Evolutionary conservation across 1,139 yeast species (phyloP).

Genomic region (Kluyveromyces marxianus): DNA sequence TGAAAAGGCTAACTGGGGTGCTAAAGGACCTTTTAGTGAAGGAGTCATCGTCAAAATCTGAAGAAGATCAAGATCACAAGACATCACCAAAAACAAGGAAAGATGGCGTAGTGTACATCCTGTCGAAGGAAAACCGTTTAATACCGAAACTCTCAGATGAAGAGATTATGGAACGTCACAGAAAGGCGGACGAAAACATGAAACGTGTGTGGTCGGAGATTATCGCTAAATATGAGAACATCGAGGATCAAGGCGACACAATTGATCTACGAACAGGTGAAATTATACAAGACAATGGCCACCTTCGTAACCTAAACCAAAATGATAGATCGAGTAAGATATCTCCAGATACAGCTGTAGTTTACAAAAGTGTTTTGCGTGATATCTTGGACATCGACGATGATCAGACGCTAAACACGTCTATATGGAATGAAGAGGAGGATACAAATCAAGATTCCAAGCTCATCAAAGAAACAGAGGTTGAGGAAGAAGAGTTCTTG

Average conservation of each 20-base stretch:
- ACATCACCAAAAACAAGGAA: background rate
- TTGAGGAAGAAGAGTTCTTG: slow-evolving; percentile 4
- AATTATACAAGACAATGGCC: slow-evolving; percentile 57
- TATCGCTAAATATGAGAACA: slow-evolving; percentile 44
- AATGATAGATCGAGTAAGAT: no score
- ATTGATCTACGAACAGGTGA: slow-evolving; percentile 57
- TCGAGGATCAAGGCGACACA: slow-evolving; percentile 58
- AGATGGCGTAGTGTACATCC: slow-evolving; percentile 22
- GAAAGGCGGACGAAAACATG: slow-evolving; percentile 34
- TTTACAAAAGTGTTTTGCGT: slow-evolving; percentile 16
- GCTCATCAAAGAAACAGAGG: slow-evolving; percentile 1
- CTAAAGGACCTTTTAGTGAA: slow-evolving; percentile 16
- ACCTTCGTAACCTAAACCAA: slow-evolving; percentile 33
- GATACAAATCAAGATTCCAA: slow-evolving; percentile 9
- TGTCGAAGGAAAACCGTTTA: slow-evolving; percentile 27
- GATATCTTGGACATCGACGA: slow-evolving; percentile 18
- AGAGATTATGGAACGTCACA: slow-evolving; percentile 28
- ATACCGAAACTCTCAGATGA: slow-evolving; percentile 30
- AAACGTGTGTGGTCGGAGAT: slow-evolving; percentile 45
- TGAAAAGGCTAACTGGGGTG: slow-evolving; percentile 21
- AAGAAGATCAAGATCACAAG: background rate
- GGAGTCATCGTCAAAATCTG: background rate
- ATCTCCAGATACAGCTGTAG: slow-evolving; percentile 1
- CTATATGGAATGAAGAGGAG: slow-evolving; percentile 10
- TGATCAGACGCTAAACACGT: slow-evolving; percentile 7